Base-by-base conservation (phyloP, 257 asterid genomes). In the Gentiana dahurica region DNA sequence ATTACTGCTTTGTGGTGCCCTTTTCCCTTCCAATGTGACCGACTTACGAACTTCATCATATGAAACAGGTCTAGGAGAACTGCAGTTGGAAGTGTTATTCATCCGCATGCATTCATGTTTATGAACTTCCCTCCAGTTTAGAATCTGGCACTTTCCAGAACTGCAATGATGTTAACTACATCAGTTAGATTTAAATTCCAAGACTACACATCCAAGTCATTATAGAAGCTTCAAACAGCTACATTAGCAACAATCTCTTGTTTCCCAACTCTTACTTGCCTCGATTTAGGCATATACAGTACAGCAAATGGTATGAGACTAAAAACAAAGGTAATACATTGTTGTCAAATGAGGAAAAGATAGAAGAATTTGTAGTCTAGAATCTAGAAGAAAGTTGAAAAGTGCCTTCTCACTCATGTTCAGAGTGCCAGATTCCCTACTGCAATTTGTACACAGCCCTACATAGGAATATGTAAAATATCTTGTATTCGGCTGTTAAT, bases 71-170 rank as follows among this genome's bases (percentile, higher is more conserved):
- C 60, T 68, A 37, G 61, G 69, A 59, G 75, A 72, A 49, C 75
- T 54, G 68, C 51, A 67, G 44, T 62, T 53, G 57, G 57, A 61
- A 59, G 70, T 78, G 59, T 72, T 76, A 63, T 68, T 91, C 75
- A 77, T 51, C 67, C 70, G 86, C 71, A 61, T 75, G 73, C 97
- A 88, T 78, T 88, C 91, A 44, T 80, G 88, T 75, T 85, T 88
- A 86, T 88, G 95, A 73, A 71, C 75, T 59, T 79, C 85, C 74
- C 97, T 85, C 97, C 97, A 88, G 34, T 88, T 95, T 70, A 74
- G 65, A 62, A 88, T 79, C 78, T 85, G 95, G 62, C 97, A 88
- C 77, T 81, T 76, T 47, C 97, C 97, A 44, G 95, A 88, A 77
- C 95, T 88, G 69, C 81, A 72, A 6, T 65, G 2, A 65, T 54